Conservation (phyloP, 345 rosid genomes). For the Murraya paniculata region DNA sequence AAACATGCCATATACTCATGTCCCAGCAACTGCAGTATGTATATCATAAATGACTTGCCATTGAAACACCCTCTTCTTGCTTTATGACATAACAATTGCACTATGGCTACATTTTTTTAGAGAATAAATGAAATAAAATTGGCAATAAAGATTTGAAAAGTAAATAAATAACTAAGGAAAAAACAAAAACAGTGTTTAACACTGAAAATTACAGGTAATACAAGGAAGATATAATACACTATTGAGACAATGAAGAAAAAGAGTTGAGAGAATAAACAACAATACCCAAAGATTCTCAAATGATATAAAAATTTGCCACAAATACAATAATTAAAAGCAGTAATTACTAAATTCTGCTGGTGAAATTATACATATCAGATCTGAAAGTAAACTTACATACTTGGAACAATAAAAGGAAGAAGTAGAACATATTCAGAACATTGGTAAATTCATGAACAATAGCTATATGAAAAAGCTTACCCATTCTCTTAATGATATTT, state of each 20-base stretch:
- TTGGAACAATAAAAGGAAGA: not conserved
- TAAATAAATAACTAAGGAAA: not conserved
- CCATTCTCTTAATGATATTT: slow-evolving; percentile 68
- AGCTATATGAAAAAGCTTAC: slow-evolving; percentile 29
- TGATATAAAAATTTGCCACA: not conserved
- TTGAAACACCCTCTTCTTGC: not conserved
- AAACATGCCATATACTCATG: not conserved
- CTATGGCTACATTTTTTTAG: not conserved
- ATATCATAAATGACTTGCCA: not conserved
- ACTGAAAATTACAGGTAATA: not conserved
- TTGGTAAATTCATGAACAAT: not conserved
- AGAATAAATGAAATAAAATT: not conserved
- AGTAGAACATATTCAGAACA: not conserved
- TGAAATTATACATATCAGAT: not conserved
- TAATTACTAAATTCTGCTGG: not conserved
- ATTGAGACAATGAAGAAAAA: not conserved
- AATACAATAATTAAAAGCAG: not conserved
- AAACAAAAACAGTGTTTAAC: not conserved
- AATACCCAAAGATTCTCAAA: not conserved
- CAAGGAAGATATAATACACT: not conserved
- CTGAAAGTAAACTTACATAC: not conserved
- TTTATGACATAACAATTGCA: not conserved
- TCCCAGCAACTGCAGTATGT: not conserved
- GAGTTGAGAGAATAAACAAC: not conserved
- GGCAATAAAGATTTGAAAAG: not conserved